Conservation (phyloP, 495 filamentous ascomycete genomes). For the Hyaloscypha finlandica region DNA sequence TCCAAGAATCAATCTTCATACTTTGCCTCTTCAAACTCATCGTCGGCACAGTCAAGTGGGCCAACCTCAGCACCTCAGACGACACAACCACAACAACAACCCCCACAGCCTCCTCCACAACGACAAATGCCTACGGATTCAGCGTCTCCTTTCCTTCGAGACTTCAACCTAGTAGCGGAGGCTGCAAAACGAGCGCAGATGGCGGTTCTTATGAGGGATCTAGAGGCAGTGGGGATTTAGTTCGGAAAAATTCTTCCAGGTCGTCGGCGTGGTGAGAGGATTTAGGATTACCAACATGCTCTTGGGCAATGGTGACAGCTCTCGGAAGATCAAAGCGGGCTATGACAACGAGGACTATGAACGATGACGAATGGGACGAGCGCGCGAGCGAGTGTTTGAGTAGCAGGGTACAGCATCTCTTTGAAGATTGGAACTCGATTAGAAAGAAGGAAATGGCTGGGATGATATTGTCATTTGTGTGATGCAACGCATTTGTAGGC, state of each 20-base stretch:
- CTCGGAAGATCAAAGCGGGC: neutral
- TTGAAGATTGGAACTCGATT: neutral
- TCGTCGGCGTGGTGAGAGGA: neutral
- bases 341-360: neutral
- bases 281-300: neutral
- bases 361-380: neutral
- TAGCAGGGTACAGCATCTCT: neutral
- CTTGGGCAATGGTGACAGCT: neutral
- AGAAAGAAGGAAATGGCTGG: neutral
- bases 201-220: constrained; percentile 80
- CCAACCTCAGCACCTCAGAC: constrained; percentile 11
- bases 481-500: constrained; percentile 1
- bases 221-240: constrained; percentile 65
- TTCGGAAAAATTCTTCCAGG: constrained; percentile 1
- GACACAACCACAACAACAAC: constrained; percentile 14
- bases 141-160: constrained; percentile 66
- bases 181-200: constrained; percentile 92
- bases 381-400: neutral
- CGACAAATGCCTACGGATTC: constrained; percentile 36
- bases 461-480: neutral
- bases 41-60: constrained; percentile 13
- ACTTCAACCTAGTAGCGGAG: constrained; percentile 89
- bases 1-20: constrained; percentile 24
- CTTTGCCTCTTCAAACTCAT: constrained; percentile 19
- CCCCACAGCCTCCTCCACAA: constrained; percentile 12